Conservation (phyloP, 805 yeast genomes). For the Saccharomycopsis lassenensis region DNA sequence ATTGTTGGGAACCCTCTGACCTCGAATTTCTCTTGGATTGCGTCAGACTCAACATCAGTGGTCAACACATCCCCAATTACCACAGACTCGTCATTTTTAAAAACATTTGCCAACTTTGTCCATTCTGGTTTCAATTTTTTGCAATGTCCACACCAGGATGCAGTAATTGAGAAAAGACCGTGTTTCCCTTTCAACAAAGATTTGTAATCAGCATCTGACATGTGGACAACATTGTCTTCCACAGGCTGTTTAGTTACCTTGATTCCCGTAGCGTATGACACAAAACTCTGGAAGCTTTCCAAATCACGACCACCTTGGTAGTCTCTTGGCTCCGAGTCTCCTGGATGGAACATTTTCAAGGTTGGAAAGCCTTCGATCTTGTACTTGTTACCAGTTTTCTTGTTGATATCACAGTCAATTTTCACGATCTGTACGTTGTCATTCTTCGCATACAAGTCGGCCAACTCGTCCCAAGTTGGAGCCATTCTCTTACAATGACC, state of each 20-base stretch:
- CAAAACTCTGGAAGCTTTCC: slow-evolving; percentile 35
- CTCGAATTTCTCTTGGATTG: slow-evolving; percentile 29
- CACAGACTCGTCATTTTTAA: slow-evolving; percentile 27
- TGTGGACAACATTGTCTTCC: slow-evolving; percentile 22
- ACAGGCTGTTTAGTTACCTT: slow-evolving; percentile 24
- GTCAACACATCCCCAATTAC: slow-evolving; percentile 35
- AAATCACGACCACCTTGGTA: slow-evolving; percentile 38
- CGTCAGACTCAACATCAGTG: slow-evolving; percentile 33
- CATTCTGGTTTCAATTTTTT: slow-evolving; percentile 37
- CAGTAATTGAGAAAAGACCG: slow-evolving; percentile 36
- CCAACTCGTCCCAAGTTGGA: slow-evolving; percentile 81
- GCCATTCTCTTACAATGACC: slow-evolving; percentile 91
- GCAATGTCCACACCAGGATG: slow-evolving; percentile 48
- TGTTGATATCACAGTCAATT: slow-evolving; percentile 43
- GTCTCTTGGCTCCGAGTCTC: slow-evolving; percentile 31
- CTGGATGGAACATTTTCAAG: slow-evolving; percentile 34
- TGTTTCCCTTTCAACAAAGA: slow-evolving; percentile 25
- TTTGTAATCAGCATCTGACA: slow-evolving; percentile 31
- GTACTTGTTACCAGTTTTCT: slow-evolving; percentile 36
- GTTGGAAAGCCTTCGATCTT: slow-evolving; percentile 40
- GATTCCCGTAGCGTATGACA: slow-evolving; percentile 28
- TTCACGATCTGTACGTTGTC: slow-evolving; percentile 32
- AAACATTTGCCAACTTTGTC: slow-evolving; percentile 35
- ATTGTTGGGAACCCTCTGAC: slow-evolving; percentile 42
- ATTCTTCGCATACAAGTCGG: slow-evolving; percentile 40